Percentiles rank a stretch among this genome's conserved stretches.
These are phyloP conservation scores for Glonium stellatum DNA, from an alignment of 495 filamentous ascomycete species.

Conservation along the genomic window DNA sequence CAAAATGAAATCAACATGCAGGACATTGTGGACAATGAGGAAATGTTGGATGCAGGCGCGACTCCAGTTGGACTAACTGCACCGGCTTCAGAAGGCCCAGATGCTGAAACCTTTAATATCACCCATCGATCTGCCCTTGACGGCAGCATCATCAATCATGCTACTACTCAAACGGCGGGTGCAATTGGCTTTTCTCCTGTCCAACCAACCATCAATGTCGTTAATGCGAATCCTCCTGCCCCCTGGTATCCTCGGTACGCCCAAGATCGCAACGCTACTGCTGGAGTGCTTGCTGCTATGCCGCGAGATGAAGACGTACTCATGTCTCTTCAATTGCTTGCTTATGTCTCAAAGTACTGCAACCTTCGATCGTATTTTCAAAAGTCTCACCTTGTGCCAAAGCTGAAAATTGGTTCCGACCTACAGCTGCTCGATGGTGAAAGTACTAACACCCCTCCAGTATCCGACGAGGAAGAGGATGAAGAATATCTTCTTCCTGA, in stretches of 20 bases:
- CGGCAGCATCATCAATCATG: conserved; percentile 70
- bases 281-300: conserved; percentile 74
- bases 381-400: conserved; percentile 85
- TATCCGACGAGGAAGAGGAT: conserved; percentile 54
- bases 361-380: conserved; percentile 93
- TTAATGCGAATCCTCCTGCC: conserved; percentile 53
- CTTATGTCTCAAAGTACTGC: conserved; percentile 98
- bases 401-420: conserved; percentile 81
- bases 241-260: conserved; percentile 68
- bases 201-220: conserved; percentile 55
- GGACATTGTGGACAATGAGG: conserved; percentile 67
- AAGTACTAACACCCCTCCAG: conserved; percentile 35
- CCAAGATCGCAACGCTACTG: conserved; percentile 55
- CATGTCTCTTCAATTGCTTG: conserved; percentile 95
- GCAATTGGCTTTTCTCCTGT: conserved; percentile 68
- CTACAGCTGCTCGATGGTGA: conserved; percentile 71
- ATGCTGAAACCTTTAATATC: conserved; percentile 89
- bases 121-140: conserved; percentile 84
- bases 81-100: conserved; percentile 72
- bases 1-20: conserved; percentile 72
- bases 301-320: conserved; percentile 94
- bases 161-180: conserved; percentile 46
- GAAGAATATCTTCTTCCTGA: conserved; percentile 90
- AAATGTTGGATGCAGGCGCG: conserved; percentile 69
- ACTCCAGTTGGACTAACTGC: conserved; percentile 67